These are phyloP conservation scores for Hericium erinaceus DNA, from an alignment of 768 basidiomycete species.

Conservation along the genomic window DNA sequence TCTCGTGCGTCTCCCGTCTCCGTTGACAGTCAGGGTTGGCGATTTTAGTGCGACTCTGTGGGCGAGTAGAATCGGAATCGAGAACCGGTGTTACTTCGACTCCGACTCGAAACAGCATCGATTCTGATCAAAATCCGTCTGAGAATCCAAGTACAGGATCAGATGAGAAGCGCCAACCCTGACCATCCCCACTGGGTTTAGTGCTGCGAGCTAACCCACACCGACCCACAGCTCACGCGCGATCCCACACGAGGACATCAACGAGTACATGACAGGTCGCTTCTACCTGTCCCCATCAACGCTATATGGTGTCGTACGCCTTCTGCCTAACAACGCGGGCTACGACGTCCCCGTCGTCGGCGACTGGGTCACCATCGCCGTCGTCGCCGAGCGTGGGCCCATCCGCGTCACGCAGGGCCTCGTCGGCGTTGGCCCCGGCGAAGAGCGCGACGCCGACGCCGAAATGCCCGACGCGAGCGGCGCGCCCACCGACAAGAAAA, in stretches of 20 bases:
- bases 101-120: no score
- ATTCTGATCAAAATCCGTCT: no score
- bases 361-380: constrained; percentile 95
- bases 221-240: constrained; percentile 57
- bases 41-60: background rate
- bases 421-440: constrained; percentile 36
- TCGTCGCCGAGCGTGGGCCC: constrained; percentile 84
- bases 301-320: constrained; percentile 78
- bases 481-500: background rate
- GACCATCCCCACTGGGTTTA: background rate
- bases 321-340: constrained; percentile 62
- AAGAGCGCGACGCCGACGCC: constrained; percentile 29
- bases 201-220: background rate
- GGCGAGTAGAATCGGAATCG: background rate
- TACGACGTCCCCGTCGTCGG: constrained; percentile 89
- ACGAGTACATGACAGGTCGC: constrained; percentile 72
- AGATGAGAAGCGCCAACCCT: background rate
- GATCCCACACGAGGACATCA: constrained; percentile 67
- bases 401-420: constrained; percentile 66
- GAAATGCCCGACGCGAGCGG: background rate
- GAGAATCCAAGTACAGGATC: no score
- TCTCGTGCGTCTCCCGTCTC: constrained; percentile 47
- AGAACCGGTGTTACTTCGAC: no score
- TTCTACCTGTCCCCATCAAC: constrained; percentile 85
- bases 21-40: background rate